A percentile compares a stretch with the other conserved stretches of the same genome.
These are phyloP conservation scores for Termitomyces sp. DNA, from an alignment of 768 basidiomycete genomes.

Conservation along the genomic window DNA sequence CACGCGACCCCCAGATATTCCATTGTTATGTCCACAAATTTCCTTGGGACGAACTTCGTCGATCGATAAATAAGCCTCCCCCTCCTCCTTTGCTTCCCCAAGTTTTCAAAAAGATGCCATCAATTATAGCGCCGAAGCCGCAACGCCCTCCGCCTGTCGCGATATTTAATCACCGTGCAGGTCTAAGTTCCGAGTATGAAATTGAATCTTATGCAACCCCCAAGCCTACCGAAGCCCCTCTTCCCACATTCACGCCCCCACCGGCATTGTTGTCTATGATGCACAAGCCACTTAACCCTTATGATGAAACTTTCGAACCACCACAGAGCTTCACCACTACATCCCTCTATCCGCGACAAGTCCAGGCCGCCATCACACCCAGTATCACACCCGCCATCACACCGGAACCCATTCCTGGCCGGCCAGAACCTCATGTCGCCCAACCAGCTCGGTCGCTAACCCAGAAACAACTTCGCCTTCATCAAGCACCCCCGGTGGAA, in stretches of 20 bases:
- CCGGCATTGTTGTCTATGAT: conserved; percentile 7
- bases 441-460: conserved; percentile 8
- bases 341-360: conserved; percentile 31
- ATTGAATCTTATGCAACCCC: conserved; percentile 44
- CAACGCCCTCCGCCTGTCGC: conserved; percentile 30
- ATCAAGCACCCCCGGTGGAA: conserved; percentile 22
- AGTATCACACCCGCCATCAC: neutral
- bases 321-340: conserved; percentile 9
- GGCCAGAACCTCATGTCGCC: neutral
- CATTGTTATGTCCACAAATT: conserved; percentile 42
- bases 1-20: conserved; percentile 51
- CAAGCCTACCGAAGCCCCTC: conserved; percentile 15
- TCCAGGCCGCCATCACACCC: conserved; percentile 17
- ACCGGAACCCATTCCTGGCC: neutral
- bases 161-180: conserved; percentile 35
- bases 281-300: conserved; percentile 3
- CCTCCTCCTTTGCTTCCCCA: conserved; percentile 24
- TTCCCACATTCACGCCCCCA: conserved; percentile 16
- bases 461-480: conserved; percentile 18
- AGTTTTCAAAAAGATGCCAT: conserved; percentile 34
- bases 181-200: conserved; percentile 39
- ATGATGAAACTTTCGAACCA: conserved; percentile 9
- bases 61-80: conserved; percentile 14
- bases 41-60: conserved; percentile 29
- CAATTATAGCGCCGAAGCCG: conserved; percentile 43